A percentile compares a stretch with the other conserved stretches of the same genome.
phyloP scores from a whole-genome alignment of 2,329 filamentous ascomycete genomes.

The Botrytis squamosa region DNA sequence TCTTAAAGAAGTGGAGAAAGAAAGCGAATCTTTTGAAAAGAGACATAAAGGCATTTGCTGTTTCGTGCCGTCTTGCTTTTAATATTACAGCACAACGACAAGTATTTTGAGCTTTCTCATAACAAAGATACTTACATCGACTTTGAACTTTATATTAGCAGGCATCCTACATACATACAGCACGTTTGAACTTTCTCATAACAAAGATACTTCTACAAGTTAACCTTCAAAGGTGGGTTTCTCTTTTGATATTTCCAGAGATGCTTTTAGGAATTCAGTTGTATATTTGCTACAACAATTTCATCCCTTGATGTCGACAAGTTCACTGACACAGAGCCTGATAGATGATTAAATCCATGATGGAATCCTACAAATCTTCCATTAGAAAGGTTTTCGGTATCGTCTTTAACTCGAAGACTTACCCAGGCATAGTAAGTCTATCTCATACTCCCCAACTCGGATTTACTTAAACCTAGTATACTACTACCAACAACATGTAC shows the following conservation, averaged over 20 bases:
- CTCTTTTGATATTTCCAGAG: accelerated
- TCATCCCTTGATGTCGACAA: neutral
- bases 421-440: neutral
- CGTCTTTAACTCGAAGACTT: neutral
- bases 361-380: neutral
- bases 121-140: neutral
- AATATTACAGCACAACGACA: neutral
- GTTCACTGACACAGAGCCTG: neutral
- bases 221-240: neutral
- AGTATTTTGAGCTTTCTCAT: neutral
- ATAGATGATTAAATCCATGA: neutral
- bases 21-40: neutral
- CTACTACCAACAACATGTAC: neutral
- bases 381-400: neutral
- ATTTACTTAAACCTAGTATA: accelerated
- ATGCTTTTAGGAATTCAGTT: neutral
- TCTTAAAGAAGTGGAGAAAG: neutral
- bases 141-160: neutral
- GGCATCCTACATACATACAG: neutral
- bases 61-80: neutral
- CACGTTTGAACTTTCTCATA: neutral
- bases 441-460: accelerated
- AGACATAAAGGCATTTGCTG: neutral
- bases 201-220: neutral
- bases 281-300: neutral